phyloP scores from a whole-genome alignment of 1,284 basidiomycete species.

The Pascua sp. region DNA sequence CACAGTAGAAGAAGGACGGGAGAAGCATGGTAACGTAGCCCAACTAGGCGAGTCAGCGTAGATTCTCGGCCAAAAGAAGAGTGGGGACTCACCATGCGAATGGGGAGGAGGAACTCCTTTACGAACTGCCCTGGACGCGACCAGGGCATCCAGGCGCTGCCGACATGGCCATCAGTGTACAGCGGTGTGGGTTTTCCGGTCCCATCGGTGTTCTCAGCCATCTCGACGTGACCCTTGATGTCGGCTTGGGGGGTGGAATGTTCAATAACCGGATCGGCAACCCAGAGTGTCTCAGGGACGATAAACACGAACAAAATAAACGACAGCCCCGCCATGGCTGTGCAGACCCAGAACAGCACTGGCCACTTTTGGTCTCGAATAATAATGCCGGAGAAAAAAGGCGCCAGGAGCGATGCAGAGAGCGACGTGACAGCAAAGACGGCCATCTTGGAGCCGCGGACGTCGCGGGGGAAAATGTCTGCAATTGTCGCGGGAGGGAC shows the following conservation, averaged over 20 bases:
- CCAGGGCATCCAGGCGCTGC: conserved; percentile 44
- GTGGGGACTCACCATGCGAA: conserved; percentile 23
- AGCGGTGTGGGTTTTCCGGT: not conserved
- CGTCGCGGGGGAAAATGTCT: conserved; percentile 35
- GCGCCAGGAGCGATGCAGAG: conserved; percentile 38
- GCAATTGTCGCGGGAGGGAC: conserved; percentile 32
- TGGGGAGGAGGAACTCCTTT: conserved; percentile 27
- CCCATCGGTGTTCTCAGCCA: not conserved
- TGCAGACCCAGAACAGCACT: conserved; percentile 39
- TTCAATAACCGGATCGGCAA: not conserved
- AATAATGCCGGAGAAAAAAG: conserved; percentile 41
- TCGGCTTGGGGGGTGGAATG: not conserved
- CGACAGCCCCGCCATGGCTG: conserved; percentile 27
- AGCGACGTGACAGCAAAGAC: conserved; percentile 33
- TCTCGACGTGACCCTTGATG: not conserved
- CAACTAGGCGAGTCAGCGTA: conserved; percentile 3
- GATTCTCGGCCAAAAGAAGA: not conserved
- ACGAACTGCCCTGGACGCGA: conserved; percentile 34
- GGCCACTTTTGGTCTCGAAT: conserved; percentile 28
- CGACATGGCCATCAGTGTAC: conserved; percentile 11
- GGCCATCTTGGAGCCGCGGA: conserved; percentile 41
- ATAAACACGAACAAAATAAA: conserved; percentile 25
- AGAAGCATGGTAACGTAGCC: conserved; percentile 24
- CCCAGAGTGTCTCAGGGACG: conserved; percentile 46
- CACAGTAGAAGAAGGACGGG: conserved; percentile 41